These are phyloP conservation scores for Tritrichomonas musculus DNA, from an alignment of 208 protist species.

Conservation along the genomic window DNA sequence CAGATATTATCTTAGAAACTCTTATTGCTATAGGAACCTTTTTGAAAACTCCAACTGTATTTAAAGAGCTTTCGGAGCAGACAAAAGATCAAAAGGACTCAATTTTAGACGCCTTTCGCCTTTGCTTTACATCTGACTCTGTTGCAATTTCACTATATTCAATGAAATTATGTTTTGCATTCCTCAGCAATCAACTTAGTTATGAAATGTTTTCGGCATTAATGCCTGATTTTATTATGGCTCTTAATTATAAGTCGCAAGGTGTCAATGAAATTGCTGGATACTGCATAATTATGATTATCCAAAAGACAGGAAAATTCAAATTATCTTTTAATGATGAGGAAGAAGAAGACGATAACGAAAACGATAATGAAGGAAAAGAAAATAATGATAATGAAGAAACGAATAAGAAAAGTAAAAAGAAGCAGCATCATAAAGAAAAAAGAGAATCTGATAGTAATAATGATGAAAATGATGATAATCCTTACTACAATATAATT, in stretches of 20 bases:
- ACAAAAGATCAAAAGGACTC: too few relatives aligned
- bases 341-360: too few relatives aligned
- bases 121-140: neutral
- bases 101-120: neutral
- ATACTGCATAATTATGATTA: neutral
- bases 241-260: neutral
- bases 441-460: neutral
- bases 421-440: too few relatives aligned
- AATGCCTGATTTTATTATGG: neutral
- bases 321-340: too few relatives aligned
- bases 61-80: neutral
- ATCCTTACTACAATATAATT: neutral
- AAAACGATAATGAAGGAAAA: too few relatives aligned
- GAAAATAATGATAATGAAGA: too few relatives aligned
- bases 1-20: neutral
- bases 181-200: neutral
- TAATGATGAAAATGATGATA: neutral
- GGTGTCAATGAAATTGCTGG: neutral
- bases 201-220: neutral
- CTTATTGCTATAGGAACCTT: neutral
- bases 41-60: neutral
- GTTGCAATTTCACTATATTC: neutral
- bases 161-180: neutral
- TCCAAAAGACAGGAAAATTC: too few relatives aligned
- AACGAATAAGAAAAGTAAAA: too few relatives aligned